Evolutionary conservation across 495 filamentous ascomycete species (phyloP).

Genomic region (Lasiosphaeriaceae sp.): DNA sequence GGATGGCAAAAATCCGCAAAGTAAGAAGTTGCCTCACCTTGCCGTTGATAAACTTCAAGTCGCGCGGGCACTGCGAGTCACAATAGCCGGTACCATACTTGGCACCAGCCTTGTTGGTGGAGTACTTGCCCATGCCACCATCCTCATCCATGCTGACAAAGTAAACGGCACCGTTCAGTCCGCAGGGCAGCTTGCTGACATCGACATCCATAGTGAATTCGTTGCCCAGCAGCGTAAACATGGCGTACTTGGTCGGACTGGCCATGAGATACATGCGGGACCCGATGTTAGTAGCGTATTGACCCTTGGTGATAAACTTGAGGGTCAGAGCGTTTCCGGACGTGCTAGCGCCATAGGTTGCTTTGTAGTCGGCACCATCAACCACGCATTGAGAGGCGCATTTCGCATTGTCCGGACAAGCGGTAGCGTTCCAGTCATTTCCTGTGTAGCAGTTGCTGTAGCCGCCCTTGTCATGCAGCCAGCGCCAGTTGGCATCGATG

Average conservation of each 20-base stretch:
- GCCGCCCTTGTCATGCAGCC: slow-evolving; percentile 33
- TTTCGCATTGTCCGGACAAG: slow-evolving; percentile 28
- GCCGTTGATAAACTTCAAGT: slow-evolving; percentile 54
- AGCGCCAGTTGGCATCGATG: slow-evolving; percentile 45
- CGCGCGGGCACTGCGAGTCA: slow-evolving; percentile 57
- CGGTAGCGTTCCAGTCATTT: slow-evolving; percentile 33
- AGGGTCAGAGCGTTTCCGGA: slow-evolving; percentile 34
- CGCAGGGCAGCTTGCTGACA: slow-evolving; percentile 54
- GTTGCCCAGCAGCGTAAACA: slow-evolving; percentile 53
- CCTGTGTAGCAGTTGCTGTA: slow-evolving; percentile 41
- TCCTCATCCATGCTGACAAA: slow-evolving; percentile 55
- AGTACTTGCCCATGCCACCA: slow-evolving; percentile 49
- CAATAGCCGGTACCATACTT: slow-evolving; percentile 65
- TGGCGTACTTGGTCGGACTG: slow-evolving; percentile 50
- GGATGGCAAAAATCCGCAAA: background rate
- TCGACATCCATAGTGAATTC: slow-evolving; percentile 64
- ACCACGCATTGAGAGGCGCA: slow-evolving; percentile 38
- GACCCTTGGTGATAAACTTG: slow-evolving; percentile 22
- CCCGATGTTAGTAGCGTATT: slow-evolving; percentile 22
- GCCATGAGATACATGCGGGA: slow-evolving; percentile 54
- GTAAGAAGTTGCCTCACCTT: slow-evolving; percentile 36
- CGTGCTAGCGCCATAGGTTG: slow-evolving; percentile 55
- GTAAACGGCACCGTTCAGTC: slow-evolving; percentile 62
- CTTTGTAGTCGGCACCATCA: slow-evolving; percentile 39
- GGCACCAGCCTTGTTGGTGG: slow-evolving; percentile 55